Evolutionary conservation across 495 filamentous ascomycete genomes (phyloP), one percentile per base, ranked within the genome.

Genomic region (Talaromyces adpressus): DNA sequence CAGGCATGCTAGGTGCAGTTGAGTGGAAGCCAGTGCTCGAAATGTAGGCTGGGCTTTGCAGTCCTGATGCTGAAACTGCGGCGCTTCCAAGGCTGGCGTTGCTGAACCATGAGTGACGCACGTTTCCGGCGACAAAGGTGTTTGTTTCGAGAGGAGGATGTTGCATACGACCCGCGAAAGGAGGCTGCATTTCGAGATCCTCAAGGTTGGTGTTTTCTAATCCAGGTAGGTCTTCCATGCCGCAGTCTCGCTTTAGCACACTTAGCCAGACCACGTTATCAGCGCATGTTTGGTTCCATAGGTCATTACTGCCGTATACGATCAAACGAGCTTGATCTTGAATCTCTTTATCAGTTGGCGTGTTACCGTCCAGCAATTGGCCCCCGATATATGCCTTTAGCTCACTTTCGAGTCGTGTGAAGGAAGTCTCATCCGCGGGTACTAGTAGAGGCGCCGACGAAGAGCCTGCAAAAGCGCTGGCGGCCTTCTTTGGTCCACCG

Each of bases 241-340:
- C 86, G 41, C 77, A 78, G 65, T 87, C 82, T 4, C 85, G 84
- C 70, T 91, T 91, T 69, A 91, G 82, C 41, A 87, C 76, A 63
- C 82, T 81, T 7, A 91, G 75, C 84, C 87, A 88, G 1, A 80
- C 70, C 3, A 76, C 74, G 62, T 91, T 87, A 65, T 91, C 88
- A 6, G 87, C 84, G 22, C 83, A 85, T 0, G 87, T 90, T 70
- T 89, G 87, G 62, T 90, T 89, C 86, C 87, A 91, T 20, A 79
- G 78, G 64, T 90, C 88, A 62, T 88, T 84, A 53, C 71, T 78
- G 18, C 83, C 84, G 70, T 88, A 90, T 63, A 90, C 83, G 62
- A 88, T 82, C 29, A 82, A 74, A 59, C 88, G 85, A 7, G 80
- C 87, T 69, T 88, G 78, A 18, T 75, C 77, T 71, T 90, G 87